These are phyloP conservation scores for Lycium ferocissimum DNA, from an alignment of 257 asterid genomes.

Conservation along the genomic window DNA sequence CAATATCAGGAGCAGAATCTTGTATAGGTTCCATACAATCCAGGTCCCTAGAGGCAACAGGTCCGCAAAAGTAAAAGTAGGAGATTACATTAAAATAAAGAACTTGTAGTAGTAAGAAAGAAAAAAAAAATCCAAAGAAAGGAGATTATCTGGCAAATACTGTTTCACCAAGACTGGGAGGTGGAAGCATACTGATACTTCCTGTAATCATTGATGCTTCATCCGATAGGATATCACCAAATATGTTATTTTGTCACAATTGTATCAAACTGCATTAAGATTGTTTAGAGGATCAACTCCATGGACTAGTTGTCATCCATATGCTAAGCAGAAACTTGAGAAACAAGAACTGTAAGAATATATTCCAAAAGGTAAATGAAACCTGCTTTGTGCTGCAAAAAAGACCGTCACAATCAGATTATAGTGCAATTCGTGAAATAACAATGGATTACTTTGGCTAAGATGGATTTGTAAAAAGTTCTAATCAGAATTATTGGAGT, in stretches of 20 bases:
- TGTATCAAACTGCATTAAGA: constrained; percentile 89
- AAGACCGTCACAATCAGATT: no score
- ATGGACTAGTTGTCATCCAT: not conserved
- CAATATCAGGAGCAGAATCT: constrained; percentile 98
- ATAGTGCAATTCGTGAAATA: no score
- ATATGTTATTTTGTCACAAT: constrained; percentile 87
- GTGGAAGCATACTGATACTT: constrained; percentile 97
- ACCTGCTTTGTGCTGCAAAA: no score
- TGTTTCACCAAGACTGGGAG: constrained; percentile 90
- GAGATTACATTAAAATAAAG: not conserved
- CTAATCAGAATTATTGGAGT: not conserved
- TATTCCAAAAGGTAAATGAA: not conserved
- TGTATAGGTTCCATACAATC: constrained; percentile 91
- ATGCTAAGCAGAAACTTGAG: not conserved
- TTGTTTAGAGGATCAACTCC: not conserved
- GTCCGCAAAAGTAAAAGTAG: constrained; percentile 24
- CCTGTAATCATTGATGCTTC: constrained; percentile 99
- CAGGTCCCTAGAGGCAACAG: constrained; percentile 73
- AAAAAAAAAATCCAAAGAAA: not conserved
- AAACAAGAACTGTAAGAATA: not conserved
- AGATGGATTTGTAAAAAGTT: not conserved
- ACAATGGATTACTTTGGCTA: no score
- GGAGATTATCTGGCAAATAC: constrained; percentile 45
- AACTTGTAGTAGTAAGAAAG: not conserved
- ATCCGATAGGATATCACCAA: constrained; percentile 93